Evolutionary conservation across 75 land plant genomes (phyloP).

Genomic region (Adiantum capillusveneris): DNA sequence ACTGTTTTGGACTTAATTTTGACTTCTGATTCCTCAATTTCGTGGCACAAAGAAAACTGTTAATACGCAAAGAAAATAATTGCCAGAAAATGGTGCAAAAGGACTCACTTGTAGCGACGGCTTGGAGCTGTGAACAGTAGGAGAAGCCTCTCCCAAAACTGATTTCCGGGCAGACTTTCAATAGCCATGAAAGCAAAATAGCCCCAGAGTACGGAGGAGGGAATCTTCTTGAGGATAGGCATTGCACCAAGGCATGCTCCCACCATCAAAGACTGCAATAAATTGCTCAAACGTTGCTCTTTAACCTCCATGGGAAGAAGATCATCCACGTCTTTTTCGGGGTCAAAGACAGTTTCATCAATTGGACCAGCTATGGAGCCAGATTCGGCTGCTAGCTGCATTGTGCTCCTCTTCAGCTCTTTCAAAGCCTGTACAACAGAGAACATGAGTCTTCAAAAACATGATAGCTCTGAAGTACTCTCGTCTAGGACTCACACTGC

Average conservation of each 20-base stretch:
- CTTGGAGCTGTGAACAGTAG: slow-evolving; percentile 22
- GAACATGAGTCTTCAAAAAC: too few relatives aligned
- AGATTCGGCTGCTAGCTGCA: slow-evolving; percentile 44
- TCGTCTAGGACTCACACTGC: too few relatives aligned
- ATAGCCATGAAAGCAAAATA: slow-evolving; percentile 40
- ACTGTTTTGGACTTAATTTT: too few relatives aligned
- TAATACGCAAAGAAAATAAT: too few relatives aligned
- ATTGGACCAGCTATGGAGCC: slow-evolving; percentile 55
- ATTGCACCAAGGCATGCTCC: slow-evolving; percentile 29
- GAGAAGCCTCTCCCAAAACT: slow-evolving; percentile 31
- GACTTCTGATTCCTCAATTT: too few relatives aligned
- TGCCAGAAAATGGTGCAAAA: too few relatives aligned
- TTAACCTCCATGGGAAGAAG: slow-evolving; percentile 31
- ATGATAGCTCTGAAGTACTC: too few relatives aligned
- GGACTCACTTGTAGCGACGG: slow-evolving; percentile 15
- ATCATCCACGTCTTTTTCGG: slow-evolving; percentile 22
- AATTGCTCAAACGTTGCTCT: slow-evolving; percentile 32
- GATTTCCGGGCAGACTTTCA: slow-evolving; percentile 38
- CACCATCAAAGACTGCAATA: slow-evolving; percentile 29
- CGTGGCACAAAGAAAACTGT: too few relatives aligned
- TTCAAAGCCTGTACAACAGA: slow-evolving; percentile 48
- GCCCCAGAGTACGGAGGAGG: slow-evolving; percentile 30
- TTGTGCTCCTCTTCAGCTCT: slow-evolving; percentile 52
- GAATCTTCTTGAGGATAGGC: slow-evolving; percentile 25
- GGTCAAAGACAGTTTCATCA: slow-evolving; percentile 42